These are phyloP conservation scores for Chimonanthus praecox DNA, from an alignment of 164 flowering plant species.

Conservation along the genomic window DNA sequence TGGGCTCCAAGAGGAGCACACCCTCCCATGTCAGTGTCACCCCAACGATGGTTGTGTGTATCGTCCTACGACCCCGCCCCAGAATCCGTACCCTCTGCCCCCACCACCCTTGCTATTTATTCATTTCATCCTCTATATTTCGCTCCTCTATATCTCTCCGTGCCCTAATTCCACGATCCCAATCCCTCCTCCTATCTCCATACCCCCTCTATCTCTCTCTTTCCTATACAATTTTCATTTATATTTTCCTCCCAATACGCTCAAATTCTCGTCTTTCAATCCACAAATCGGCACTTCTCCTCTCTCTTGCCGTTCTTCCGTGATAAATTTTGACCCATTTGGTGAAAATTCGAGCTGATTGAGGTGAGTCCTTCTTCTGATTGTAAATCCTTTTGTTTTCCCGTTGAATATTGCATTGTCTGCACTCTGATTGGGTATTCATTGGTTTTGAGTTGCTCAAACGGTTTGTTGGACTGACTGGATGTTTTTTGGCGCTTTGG, in stretches of 20 bases:
- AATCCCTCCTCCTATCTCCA: conserved; percentile 1
- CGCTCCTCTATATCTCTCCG: conserved; percentile 6
- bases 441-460: not conserved
- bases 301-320: not conserved
- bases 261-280: not conserved
- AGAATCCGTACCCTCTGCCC: conserved; percentile 55
- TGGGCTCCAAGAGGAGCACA: conserved; percentile 16
- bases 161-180: conserved; percentile 10
- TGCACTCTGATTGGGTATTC: not conserved
- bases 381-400: not conserved
- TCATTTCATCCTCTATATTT: conserved; percentile 12
- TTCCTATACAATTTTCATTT: not conserved
- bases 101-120: conserved; percentile 15
- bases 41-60: conserved; percentile 19
- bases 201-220: not conserved
- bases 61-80: conserved; percentile 61
- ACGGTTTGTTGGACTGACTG: not conserved
- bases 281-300: not conserved
- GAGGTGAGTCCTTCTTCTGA: not conserved
- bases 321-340: not conserved
- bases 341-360: not conserved
- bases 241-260: not conserved
- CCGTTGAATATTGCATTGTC: not conserved
- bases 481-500: not conserved
- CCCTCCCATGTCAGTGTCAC: conserved; percentile 61